Percentiles rank a stretch among this genome's conserved stretches.
Evolutionary conservation across 2,329 filamentous ascomycete species (phyloP).

Genomic region (Neofusicoccum ribis): DNA sequence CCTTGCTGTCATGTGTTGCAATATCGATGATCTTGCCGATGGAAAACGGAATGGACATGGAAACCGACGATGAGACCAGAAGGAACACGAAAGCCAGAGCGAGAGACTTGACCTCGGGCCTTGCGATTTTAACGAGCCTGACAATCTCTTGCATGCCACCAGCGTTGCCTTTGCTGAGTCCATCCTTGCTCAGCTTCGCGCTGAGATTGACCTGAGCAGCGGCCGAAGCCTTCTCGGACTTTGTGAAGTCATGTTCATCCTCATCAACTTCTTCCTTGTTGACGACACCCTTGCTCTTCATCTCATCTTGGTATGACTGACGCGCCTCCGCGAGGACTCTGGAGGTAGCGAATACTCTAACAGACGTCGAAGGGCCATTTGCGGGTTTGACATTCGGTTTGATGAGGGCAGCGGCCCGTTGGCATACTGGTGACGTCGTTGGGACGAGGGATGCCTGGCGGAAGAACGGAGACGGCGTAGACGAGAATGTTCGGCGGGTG

Average conservation of each 20-base stretch:
- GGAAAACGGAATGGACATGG: constrained; percentile 94
- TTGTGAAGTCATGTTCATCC: constrained; percentile 63
- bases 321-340: constrained; percentile 19
- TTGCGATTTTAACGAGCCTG: constrained; percentile 85
- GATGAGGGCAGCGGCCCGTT: not conserved
- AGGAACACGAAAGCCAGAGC: constrained; percentile 81
- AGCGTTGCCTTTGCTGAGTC: constrained; percentile 50
- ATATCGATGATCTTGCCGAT: constrained; percentile 95
- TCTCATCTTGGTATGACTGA: constrained; percentile 41
- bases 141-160: constrained; percentile 73
- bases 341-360: constrained; percentile 3
- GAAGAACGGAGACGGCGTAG: not conserved
- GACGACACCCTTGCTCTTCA: constrained; percentile 37
- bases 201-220: constrained; percentile 88
- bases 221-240: constrained; percentile 80
- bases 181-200: constrained; percentile 83
- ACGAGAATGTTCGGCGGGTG: not conserved
- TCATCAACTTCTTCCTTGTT: constrained; percentile 42
- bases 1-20: constrained; percentile 67
- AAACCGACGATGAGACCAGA: constrained; percentile 85
- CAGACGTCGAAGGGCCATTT: not conserved
- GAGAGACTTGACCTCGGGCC: constrained; percentile 78
- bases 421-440: constrained; percentile 6
- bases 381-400: not conserved
- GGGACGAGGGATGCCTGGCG: constrained; percentile 8